These are phyloP conservation scores for Ilex aquifolium DNA, from an alignment of 257 asterid genomes.

Conservation along the genomic window DNA sequence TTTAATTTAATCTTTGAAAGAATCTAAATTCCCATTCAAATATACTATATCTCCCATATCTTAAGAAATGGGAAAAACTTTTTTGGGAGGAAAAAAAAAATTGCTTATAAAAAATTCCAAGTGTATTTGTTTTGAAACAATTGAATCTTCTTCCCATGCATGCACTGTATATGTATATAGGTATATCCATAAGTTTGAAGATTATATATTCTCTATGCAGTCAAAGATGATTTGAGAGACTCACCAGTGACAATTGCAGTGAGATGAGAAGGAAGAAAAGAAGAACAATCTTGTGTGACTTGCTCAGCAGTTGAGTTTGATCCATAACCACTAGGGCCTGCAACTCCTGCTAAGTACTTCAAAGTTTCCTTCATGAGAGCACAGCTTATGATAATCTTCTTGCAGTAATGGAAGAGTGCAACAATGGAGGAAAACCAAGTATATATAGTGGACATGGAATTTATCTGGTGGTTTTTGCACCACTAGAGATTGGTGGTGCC, in stretches of 20 bases:
- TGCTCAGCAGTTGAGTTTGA: constrained; percentile 71
- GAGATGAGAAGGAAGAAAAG: constrained; percentile 25
- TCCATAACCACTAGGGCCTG: constrained; percentile 83
- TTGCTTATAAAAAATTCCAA: neutral
- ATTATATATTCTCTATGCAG: too few relatives aligned
- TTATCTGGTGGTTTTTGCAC: constrained; percentile 48
- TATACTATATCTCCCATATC: too few relatives aligned
- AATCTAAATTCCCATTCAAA: too few relatives aligned
- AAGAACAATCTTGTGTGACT: constrained; percentile 35
- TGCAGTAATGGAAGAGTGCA: constrained; percentile 27
- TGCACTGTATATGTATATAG: neutral
- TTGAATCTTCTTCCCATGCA: neutral
- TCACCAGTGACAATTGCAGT: constrained; percentile 90
- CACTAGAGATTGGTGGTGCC: constrained; percentile 4
- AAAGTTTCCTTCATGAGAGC: constrained; percentile 56
- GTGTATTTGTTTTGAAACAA: neutral
- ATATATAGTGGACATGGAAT: constrained; percentile 42
- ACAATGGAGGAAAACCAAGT: constrained; percentile 35
- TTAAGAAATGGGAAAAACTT: neutral
- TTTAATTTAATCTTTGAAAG: too few relatives aligned
- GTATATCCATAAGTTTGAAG: neutral
- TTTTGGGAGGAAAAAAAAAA: too few relatives aligned
- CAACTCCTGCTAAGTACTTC: constrained; percentile 71
- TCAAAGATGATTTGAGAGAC: neutral
- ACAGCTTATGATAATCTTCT: constrained; percentile 28